Evolutionary conservation across 2,329 filamentous ascomycete genomes (phyloP), one percentile per base, ranked within the genome.

Genomic region (Colletotrichum spaethianum): DNA sequence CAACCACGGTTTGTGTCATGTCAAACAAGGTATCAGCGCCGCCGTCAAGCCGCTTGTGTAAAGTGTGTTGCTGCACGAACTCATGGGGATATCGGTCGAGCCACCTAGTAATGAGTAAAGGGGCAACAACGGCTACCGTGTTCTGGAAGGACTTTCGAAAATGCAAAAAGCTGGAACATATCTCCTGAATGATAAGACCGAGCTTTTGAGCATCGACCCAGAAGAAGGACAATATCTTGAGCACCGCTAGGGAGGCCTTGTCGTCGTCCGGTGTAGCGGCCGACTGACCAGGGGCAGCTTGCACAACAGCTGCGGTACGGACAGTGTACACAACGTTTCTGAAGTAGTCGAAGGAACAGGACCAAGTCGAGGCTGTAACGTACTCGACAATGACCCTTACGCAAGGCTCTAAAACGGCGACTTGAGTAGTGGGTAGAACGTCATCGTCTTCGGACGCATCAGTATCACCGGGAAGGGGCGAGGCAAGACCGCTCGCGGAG

Each of bases 11-110:
- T 74, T 90, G 87, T 6, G 89, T 87, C 89, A 93, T 93, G 76
- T 93, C 91, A 77, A 93, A 93, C 31, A 93, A 83, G 0, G 90
- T 92, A 77, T 93, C 91, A 6, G 90, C 88, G 12, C 89, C 89
- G 59, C 88, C 89, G 75, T 93, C 91, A n/a, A 93, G 84, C 76
- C 89, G 87, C 76, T 86, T 89, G 74, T 89, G 89, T 70, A 86
- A 84, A 20, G 86, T 86, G 78, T 93, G 91, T 70, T 93, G 82
- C 69, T 87, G 85, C 57, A 92, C 87, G 78, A 93, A 93, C 79
- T 93, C 91, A 44, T 86, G 81, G 1, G 91, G 91, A 74, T 88
- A 89, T 12, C 90, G 87, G 75, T 92, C 90, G 44, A 93, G 86
- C 91, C 91, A 93, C 74, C 90, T 84, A 40, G 86, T 87, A 67